These are phyloP conservation scores for Pestalotiopsis sp. DNA, from an alignment of 2,329 filamentous ascomycete genomes.

Conservation along the genomic window DNA sequence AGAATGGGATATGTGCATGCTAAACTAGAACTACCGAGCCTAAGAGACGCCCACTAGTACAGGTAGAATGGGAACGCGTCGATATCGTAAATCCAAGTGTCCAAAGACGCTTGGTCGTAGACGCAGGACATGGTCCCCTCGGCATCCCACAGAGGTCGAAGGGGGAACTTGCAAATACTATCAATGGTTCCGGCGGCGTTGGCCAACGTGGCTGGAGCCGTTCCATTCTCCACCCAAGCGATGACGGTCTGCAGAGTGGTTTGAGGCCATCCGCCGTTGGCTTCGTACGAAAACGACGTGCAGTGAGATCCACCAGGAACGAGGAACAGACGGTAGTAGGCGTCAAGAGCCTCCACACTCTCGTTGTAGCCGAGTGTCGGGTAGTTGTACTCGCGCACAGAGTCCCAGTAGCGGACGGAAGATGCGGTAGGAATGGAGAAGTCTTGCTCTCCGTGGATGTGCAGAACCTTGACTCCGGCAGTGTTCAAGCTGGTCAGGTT, in stretches of 20 bases:
- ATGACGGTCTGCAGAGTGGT: slow-evolving; percentile 50
- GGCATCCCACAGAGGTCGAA: slow-evolving; percentile 41
- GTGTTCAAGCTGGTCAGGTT: slow-evolving; percentile 48
- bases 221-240: slow-evolving; percentile 54
- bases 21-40: too few relatives aligned
- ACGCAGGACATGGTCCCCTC: slow-evolving; percentile 30
- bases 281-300: slow-evolving; percentile 40
- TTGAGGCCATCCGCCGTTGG: slow-evolving; percentile 43
- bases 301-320: slow-evolving; percentile 58
- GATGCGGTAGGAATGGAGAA: slow-evolving; percentile 48
- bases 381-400: slow-evolving; percentile 54
- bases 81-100: slow-evolving; percentile 23
- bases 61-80: slow-evolving; percentile 21
- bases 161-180: slow-evolving; percentile 44
- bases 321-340: slow-evolving; percentile 43
- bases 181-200: slow-evolving; percentile 38
- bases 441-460: slow-evolving; percentile 57
- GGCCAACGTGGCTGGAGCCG: slow-evolving; percentile 45
- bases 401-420: slow-evolving; percentile 44
- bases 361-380: slow-evolving; percentile 39
- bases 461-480: slow-evolving; percentile 52
- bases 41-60: slow-evolving; percentile 12
- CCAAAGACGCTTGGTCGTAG: slow-evolving; percentile 21
- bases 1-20: too few relatives aligned
- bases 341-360: slow-evolving; percentile 43